phyloP scores from a whole-genome alignment of 2,329 filamentous ascomycete genomes.

The Aspergillus sp. region DNA sequence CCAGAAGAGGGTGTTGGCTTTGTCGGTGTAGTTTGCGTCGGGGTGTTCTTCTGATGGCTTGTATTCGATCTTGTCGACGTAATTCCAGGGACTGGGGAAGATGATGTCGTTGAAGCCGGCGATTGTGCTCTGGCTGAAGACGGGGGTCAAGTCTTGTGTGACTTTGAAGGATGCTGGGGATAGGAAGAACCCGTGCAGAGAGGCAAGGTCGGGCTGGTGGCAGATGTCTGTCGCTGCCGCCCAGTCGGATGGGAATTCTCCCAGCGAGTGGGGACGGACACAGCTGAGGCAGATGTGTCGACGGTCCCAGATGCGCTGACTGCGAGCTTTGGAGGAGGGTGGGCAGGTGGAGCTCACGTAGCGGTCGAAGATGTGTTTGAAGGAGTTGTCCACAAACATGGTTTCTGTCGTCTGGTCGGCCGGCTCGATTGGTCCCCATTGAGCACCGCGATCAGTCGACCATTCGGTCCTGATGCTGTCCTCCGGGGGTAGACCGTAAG shows the following conservation, averaged over 20 bases:
- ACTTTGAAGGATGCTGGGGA: conserved; percentile 64
- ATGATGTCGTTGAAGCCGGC: conserved; percentile 74
- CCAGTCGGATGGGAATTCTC: conserved; percentile 69
- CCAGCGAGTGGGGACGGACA: conserved; percentile 63
- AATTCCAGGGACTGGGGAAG: conserved; percentile 67
- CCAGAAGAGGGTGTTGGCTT: conserved; percentile 71
- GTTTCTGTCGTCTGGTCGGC: conserved; percentile 34
- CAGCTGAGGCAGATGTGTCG: conserved; percentile 67
- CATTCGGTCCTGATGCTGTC: conserved; percentile 33
- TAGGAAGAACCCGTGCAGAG: conserved; percentile 73
- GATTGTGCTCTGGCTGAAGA: conserved; percentile 75
- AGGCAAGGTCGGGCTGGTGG: conserved; percentile 72
- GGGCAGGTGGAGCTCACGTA: conserved; percentile 60
- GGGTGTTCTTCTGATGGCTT: conserved; percentile 53
- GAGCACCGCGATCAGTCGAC: conserved; percentile 39
- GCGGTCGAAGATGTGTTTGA: conserved; percentile 42
- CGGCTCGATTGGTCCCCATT: conserved; percentile 43
- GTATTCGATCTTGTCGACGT: conserved; percentile 59
- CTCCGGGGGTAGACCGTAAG: conserved; percentile 18
- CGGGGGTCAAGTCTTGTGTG: conserved; percentile 66
- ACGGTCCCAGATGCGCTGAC: conserved; percentile 63
- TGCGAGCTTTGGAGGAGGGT: conserved; percentile 61
- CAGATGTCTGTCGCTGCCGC: conserved; percentile 66
- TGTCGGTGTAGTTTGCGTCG: conserved; percentile 60
- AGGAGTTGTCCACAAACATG: conserved; percentile 45